Conservation (phyloP, 2,329 filamentous ascomycete genomes). For the Ramichloridium luteum region DNA sequence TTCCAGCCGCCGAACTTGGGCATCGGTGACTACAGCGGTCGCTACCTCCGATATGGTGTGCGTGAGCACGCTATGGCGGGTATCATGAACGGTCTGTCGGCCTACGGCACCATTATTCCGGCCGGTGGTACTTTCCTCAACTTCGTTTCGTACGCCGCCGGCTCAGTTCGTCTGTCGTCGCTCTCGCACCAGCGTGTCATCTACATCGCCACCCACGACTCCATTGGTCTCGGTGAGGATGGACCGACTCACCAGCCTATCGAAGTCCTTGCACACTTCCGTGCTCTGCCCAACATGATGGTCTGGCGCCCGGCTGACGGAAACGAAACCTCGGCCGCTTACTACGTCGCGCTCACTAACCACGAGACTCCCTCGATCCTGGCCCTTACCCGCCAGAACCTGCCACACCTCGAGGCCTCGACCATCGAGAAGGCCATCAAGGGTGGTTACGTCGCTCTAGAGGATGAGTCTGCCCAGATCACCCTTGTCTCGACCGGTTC, state of each 20-base stretch:
- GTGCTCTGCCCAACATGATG: slow-evolving; percentile 97
- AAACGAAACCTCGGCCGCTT: slow-evolving; percentile 95
- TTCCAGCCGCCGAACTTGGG: slow-evolving; percentile 84
- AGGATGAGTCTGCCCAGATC: slow-evolving; percentile 70
- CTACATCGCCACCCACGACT: slow-evolving; percentile 97
- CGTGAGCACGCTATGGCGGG: slow-evolving; percentile 87
- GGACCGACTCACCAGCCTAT: slow-evolving; percentile 98
- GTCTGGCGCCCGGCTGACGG: slow-evolving; percentile 98
- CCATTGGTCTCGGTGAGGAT: slow-evolving; percentile 97
- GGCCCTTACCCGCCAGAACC: slow-evolving; percentile 92
- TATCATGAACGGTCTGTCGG: slow-evolving; percentile 88
- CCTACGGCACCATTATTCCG: slow-evolving; percentile 89
- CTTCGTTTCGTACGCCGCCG: slow-evolving; percentile 96
- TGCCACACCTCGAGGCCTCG: slow-evolving; percentile 92
- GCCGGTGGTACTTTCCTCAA: slow-evolving; percentile 96
- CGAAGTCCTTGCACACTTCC: slow-evolving; percentile 96
- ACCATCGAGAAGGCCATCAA: slow-evolving; percentile 81
- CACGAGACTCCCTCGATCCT: slow-evolving; percentile 86
- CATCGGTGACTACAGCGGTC: slow-evolving; percentile 80
- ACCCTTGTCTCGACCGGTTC: slow-evolving; percentile 92
- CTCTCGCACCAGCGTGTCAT: slow-evolving; percentile 83
- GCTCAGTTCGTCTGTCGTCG: slow-evolving; percentile 85
- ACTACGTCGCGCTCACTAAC: slow-evolving; percentile 87
- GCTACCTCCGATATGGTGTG: slow-evolving; percentile 87
- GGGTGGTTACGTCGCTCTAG: slow-evolving; percentile 86